Evolutionary conservation across 257 asterid species (phyloP).

Genomic region (Solanum pinnatisectum): DNA sequence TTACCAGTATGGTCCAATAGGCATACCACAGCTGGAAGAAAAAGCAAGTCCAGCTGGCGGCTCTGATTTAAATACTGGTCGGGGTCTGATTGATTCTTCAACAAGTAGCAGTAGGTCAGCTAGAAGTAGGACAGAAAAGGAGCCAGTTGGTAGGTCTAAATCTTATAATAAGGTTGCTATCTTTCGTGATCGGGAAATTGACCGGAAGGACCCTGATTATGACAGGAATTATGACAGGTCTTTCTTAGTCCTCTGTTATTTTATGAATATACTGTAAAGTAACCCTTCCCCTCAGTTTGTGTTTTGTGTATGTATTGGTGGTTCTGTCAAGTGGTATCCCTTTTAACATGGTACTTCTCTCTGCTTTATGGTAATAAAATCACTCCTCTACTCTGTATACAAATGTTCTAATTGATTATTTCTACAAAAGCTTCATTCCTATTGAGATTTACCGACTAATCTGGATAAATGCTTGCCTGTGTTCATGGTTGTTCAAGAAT

Average conservation of each 20-base stretch:
- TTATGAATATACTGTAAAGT: background rate
- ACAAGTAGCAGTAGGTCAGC: constrained; percentile 62
- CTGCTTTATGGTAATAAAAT: background rate
- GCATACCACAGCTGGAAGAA: constrained; percentile 45
- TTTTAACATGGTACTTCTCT: background rate
- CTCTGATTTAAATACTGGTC: constrained; percentile 38
- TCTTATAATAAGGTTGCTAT: constrained; percentile 77
- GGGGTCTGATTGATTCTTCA: constrained; percentile 58
- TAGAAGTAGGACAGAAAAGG: constrained; percentile 73
- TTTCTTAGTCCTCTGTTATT: background rate
- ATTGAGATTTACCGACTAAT: background rate
- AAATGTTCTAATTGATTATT: background rate
- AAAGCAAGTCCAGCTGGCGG: constrained; percentile 29
- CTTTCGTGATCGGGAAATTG: constrained; percentile 88
- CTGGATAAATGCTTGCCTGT: background rate
- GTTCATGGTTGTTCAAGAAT: background rate
- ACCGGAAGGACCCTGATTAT: constrained; percentile 94
- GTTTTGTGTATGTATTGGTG: background rate
- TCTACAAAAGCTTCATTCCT: background rate
- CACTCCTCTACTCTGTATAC: background rate
- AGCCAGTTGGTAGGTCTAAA: constrained; percentile 56
- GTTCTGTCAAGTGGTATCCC: background rate
- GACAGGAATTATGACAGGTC: constrained; percentile 93
- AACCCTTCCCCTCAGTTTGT: background rate
- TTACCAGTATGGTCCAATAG: constrained; percentile 44